Evolutionary conservation across 2,329 filamentous ascomycete species (phyloP), one percentile per base, ranked within the genome.

Genomic region (Aspergillaceae sp.): DNA sequence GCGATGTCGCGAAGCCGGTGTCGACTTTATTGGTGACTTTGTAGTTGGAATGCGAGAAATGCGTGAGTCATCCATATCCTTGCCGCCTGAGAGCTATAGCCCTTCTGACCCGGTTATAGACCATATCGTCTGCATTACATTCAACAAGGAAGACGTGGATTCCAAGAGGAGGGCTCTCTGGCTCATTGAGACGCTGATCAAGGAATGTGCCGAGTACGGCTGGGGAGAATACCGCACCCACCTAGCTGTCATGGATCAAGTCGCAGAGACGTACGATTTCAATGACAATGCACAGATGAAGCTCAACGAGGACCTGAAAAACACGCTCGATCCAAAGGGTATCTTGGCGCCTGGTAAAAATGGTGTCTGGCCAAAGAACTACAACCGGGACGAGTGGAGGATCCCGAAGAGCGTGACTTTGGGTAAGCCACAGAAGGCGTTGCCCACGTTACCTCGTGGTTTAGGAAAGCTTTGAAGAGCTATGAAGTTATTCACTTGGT

Each of bases 51-150:
- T 73, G 50, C 65, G 75, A 7, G 75, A 78, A 58, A 77, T 78
- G 67, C 75, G 49, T 52, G 46, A 40, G 44, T 47, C 4, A 9
- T 7, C 30, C 8, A 34, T 47, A 11, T 6, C 37, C 30, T 9
- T 42, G 5, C 29, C n/a, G 4, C 40, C 48, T 7, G 2, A 5
- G 26, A 19, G 19, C 19, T 19, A 19, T 19, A 19, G 19, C 19
- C 19, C 19, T 19, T 19, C 19, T 19, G 19, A 19, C 19, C 19
- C 19, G 19, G 19, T 19, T 19, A 19, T 19, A 48, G 47, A 78
- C 56, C 72, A 77, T 54, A 78, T 79, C 47, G 70, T 76, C 3
- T 74, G 74, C 47, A 73, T 79, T 37, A 67, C 78, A 9, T 79
- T 74, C 55, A 68, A 79, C 49, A 64, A 70, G 4, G 64, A 66